phyloP scores from a whole-genome alignment of 345 rosid genomes.

The Aethionema arabicum region DNA sequence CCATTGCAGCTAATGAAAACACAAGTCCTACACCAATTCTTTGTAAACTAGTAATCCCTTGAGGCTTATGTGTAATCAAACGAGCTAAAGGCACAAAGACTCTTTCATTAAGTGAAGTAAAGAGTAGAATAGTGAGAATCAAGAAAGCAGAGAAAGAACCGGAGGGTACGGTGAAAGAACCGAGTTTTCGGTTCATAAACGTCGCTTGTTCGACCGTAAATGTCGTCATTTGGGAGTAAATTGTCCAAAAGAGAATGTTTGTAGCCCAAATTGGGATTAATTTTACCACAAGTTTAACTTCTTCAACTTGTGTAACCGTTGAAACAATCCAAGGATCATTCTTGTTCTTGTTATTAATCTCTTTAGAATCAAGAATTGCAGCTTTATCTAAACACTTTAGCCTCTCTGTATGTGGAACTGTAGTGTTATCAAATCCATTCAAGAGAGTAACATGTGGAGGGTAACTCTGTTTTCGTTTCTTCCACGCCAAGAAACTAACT shows the following conservation, averaged over 20 bases:
- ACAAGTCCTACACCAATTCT: constrained; percentile 76
- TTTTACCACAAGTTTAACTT: constrained; percentile 74
- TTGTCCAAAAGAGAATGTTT: constrained; percentile 86
- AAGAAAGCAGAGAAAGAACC: constrained; percentile 72
- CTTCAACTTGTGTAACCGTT: constrained; percentile 76
- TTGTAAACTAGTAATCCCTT: constrained; percentile 90
- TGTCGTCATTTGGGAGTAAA: constrained; percentile 92
- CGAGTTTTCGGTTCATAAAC: constrained; percentile 59
- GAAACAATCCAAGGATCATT: constrained; percentile 60
- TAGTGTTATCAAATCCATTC: constrained; percentile 56
- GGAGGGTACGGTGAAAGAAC: constrained; percentile 58
- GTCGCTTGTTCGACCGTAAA: constrained; percentile 86
- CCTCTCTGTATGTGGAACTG: constrained; percentile 55
- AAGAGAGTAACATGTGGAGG: constrained; percentile 60
- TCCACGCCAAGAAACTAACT: constrained; percentile 72
- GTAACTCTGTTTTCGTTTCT: constrained; percentile 53
- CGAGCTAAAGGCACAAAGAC: constrained; percentile 63
- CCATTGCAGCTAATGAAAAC: constrained; percentile 68
- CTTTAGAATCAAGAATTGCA: constrained; percentile 46
- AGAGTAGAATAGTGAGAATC: constrained; percentile 67
- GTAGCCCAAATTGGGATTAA: constrained; percentile 90
- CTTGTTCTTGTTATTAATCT: constrained; percentile 24
- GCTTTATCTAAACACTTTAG: constrained; percentile 89
- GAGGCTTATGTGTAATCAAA: constrained; percentile 49
- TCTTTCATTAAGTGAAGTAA: constrained; percentile 79